Conservation (phyloP, 805 yeast species). For the Saccharomycopsis selenospora region DNA sequence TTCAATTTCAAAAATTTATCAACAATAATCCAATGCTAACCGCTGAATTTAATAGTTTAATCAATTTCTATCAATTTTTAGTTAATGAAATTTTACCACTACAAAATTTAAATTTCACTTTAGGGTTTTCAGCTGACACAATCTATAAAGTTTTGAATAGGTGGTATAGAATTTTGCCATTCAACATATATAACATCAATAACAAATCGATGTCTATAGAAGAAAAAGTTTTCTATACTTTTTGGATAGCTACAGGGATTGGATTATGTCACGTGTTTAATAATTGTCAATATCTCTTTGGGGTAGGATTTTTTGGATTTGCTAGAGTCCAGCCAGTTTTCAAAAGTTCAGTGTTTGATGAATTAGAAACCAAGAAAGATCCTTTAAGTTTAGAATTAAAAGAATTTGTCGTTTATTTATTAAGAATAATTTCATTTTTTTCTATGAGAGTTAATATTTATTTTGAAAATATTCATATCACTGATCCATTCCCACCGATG, state of each 20-base stretch:
- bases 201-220: conserved; percentile 2
- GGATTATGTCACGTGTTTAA: conserved; percentile 6
- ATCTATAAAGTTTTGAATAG: conserved; percentile 11
- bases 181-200: not conserved
- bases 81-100: conserved; percentile 10
- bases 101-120: conserved; percentile 3
- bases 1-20: conserved; percentile 5
- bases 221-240: conserved; percentile 10
- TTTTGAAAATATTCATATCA: conserved; percentile 15
- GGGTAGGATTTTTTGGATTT: conserved; percentile 14
- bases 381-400: conserved; percentile 1
- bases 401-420: conserved; percentile 6
- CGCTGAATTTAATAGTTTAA: not conserved
- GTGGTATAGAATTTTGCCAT: conserved; percentile 13
- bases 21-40: not conserved
- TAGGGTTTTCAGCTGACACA: conserved; percentile 12
- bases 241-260: conserved; percentile 8
- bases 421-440: conserved; percentile 13
- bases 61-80: conserved; percentile 3
- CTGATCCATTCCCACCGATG: conserved; percentile 11
- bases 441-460: conserved; percentile 9
- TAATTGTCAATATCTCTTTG: conserved; percentile 7
- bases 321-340: conserved; percentile 8
- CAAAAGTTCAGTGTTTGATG: not conserved
- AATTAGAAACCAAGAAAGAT: not conserved